Base-by-base conservation (phyloP, 2,329 filamentous ascomycete genomes). In the Eutypa lata region DNA sequence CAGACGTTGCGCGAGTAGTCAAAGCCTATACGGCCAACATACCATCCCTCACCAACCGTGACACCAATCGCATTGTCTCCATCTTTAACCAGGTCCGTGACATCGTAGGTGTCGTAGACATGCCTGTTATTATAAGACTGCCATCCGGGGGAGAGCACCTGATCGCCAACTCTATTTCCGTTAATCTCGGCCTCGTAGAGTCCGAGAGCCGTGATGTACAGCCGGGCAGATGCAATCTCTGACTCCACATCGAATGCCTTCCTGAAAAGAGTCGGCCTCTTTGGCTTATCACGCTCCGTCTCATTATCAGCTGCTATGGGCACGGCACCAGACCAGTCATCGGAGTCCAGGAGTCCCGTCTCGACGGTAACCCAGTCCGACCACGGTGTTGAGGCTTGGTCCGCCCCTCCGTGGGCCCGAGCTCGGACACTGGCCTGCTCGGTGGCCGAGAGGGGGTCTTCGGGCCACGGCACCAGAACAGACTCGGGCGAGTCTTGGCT, bases 61-160 rank as follows among this genome's bases (percentile, higher is more conserved):
- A 77, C 71, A 0, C 68, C 73, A 42, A 82, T 65, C 0, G 65
- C 65, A 57, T 81, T 81, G 18, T 53, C 50, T 2, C 68, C 68
- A 0, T 58, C 43, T 1, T 61, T 62, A 1, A 82, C 52, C 0
- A 77, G 65, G 0, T 66, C 54, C 0, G 72, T 74, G 1, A 83
- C 75, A 54, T 84, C 78, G 51, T 77, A 80, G 0, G 75, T 77
- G 51, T 83, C 73, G 54, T 83, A 85, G 1, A 72, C 67, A n/a
- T 77, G 71, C 1, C 80, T 71, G 46, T 76, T 64, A 0, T 73
- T 65, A 55, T 83, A 84, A 2, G 73, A 73, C 43, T 76, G 74
- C 76, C 78, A 83, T 0, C 80, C 79, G 0, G 80, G 80, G 19
- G 78, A 75, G 35, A 81, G 65, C 4, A 73, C 68, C 4, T 65